These are phyloP conservation scores for Solanum hybrid DNA, from an alignment of 305 asterid species.

Conservation along the genomic window DNA sequence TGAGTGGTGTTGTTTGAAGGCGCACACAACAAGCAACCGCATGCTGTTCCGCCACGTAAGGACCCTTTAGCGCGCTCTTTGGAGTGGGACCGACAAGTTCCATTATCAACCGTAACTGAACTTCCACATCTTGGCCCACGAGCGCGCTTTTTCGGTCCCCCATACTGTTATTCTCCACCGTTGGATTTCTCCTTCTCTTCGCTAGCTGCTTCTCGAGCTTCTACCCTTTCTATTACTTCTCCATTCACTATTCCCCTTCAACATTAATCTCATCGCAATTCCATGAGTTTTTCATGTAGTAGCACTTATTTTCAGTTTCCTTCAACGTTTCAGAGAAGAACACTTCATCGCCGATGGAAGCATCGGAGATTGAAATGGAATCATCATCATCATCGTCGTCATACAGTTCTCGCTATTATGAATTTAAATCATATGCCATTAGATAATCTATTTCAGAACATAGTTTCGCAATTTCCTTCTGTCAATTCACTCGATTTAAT, in stretches of 20 bases:
- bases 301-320: slow-evolving; percentile 19
- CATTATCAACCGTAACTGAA: slow-evolving; percentile 18
- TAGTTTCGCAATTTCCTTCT: slow-evolving; percentile 53
- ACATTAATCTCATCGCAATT: not conserved
- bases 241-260: not conserved
- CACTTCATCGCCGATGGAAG: slow-evolving; percentile 43
- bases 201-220: not conserved
- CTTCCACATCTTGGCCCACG: slow-evolving; percentile 19
- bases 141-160: not conserved
- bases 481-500: slow-evolving; percentile 31
- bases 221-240: not conserved
- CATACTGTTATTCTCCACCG: slow-evolving; percentile 8
- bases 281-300: slow-evolving; percentile 18
- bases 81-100: slow-evolving; percentile 5
- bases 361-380: slow-evolving; percentile 48
- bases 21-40: not conserved
- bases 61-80: not conserved
- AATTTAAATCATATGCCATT: slow-evolving; percentile 27
- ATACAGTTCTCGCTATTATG: slow-evolving; percentile 2
- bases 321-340: not conserved
- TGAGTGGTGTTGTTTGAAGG: not conserved
- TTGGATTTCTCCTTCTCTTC: not conserved
- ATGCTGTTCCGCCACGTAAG: not conserved
- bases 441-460: slow-evolving; percentile 32
- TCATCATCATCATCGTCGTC: slow-evolving; percentile 17